Evolutionary conservation across 2,329 filamentous ascomycete species (phyloP), one percentile per base, ranked within the genome.

Genomic region (Fusarium subtropicale): DNA sequence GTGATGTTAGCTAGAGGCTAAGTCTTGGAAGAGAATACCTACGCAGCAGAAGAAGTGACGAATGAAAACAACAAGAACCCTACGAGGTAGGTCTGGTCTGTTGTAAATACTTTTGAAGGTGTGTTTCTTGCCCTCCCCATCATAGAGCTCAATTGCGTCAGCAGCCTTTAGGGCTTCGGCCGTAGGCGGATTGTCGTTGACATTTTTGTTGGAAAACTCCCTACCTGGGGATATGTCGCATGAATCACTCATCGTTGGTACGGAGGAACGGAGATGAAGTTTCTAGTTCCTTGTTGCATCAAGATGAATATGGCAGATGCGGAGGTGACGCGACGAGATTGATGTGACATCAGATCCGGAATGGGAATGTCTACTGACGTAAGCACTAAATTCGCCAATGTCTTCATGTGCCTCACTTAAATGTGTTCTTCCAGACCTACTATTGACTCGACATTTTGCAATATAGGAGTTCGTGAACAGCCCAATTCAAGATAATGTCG

Each of bases 31-130:
- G 2, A 2, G 7, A 28, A 22, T 6, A 1, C 1, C 3, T 70
- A 60, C 67, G 9, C 55, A 36, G 11, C 67, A 71, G 13, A 55
- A 70, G 12, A 70, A 70, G 22, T 70, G 67, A 1, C 67, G 67
- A 9, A 71, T 28, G 16, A 70, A 70, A 2, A 70, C 51, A 5
- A 70, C 54, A 12, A 70, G 55, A 10, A 70, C 52, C 9, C 58
- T 39, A 1, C 42, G 20, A 7, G 63, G 39, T 2, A 13, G 1
- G 3, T 39, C 47, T 7, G 55, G 31, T 13, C 67, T 34, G 4
- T 36, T 60, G 18, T 68, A 70, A 20, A 64, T 41, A 36, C 63
- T 71, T 18, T 48, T 57, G 31, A 70, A 70, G 1, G 55, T 34
- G 30, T 70, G 67, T 5, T 44, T 51, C 12, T 28, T 30, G 24